Evolutionary conservation across 345 rosid species (phyloP).

Genomic region (Rhizophora mangle): DNA sequence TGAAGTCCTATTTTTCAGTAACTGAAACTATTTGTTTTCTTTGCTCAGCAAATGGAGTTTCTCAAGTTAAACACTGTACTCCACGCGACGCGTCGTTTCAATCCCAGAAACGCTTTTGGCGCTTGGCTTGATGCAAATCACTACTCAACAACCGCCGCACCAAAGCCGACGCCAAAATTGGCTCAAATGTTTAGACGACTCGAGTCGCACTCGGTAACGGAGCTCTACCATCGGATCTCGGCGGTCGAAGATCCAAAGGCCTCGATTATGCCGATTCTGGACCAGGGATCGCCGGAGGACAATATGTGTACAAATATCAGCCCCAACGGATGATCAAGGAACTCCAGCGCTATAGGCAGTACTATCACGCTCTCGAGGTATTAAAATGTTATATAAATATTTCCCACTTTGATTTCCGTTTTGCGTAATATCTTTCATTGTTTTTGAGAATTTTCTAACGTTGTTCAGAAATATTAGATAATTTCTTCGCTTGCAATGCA

Average conservation of each 20-base stretch:
- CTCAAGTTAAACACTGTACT: background rate
- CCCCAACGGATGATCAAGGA: conserved; percentile 21
- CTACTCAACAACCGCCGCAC: no score
- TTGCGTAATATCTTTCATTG: no score
- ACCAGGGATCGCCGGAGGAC: conserved; percentile 41
- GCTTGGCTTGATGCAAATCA: background rate
- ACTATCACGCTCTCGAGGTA: conserved; percentile 46
- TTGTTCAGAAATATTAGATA: no score
- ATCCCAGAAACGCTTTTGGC: conserved; percentile 7
- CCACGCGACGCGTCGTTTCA: background rate
- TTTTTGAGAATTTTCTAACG: no score
- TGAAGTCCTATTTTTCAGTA: background rate
- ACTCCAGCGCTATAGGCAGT: conserved; percentile 23
- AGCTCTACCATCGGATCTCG: conserved; percentile 31
- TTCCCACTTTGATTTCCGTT: no score
- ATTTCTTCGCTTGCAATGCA: no score
- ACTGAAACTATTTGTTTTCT: background rate
- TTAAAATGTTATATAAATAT: background rate
- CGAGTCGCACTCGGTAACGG: background rate
- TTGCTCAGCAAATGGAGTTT: background rate
- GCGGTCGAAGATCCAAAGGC: conserved; percentile 26
- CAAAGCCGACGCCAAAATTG: background rate
- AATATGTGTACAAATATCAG: conserved; percentile 10
- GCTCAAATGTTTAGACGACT: no score
- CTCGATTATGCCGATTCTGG: conserved; percentile 37